Base-by-base conservation (phyloP, 2,329 filamentous ascomycete genomes). In the Lecanicillium sp. region DNA sequence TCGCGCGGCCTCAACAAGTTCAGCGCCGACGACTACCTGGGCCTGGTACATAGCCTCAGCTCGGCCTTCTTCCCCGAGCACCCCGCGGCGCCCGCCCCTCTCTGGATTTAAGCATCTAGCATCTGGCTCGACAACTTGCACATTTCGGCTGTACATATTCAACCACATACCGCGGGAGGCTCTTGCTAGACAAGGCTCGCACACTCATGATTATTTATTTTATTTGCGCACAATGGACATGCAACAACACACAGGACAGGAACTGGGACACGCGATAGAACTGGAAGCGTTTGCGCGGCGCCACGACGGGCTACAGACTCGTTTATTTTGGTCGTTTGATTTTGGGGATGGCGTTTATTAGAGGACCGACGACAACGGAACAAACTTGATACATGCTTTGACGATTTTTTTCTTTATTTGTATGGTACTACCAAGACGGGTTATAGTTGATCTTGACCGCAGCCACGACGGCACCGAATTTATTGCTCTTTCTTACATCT, bases 1-100 rank as follows among this genome's bases (percentile, higher is more conserved):
- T 73, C 77, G 20, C 81, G 79, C 52, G 88, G 87, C 2, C 75
- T 96, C 5, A 76, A 74, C 58, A 86, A 84, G 58, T 87, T 89
- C 64, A 77, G 76, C 37, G 87, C 87, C 9, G 81, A 88, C 42
- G 90, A 95, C 59, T 98, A 98, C 68, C 70, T 94, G 51, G 71
- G 73, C 37, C 90, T 95, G 62, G 86, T 97, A 49, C 77, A 87
- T 55, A 79, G 77, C 48, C 67, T 95, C 12, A 76, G 86, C 58
- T 66, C 74, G 42, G 75, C 71, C 51, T 81, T 84, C 62, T 84
- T 86, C 60, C 70, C 60, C 10, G 67, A 69, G 36, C 52, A 60
- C 17, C 55, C 60, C 44, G 59, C 62, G 33, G 58, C 65, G 14
- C 52, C 67, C 11, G 63, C 62, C 15, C 60, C 65, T 11, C 52